Evolutionary conservation across 2,329 filamentous ascomycete species (phyloP), one percentile per base, ranked within the genome.

Genomic region (Exophiala sp.): DNA sequence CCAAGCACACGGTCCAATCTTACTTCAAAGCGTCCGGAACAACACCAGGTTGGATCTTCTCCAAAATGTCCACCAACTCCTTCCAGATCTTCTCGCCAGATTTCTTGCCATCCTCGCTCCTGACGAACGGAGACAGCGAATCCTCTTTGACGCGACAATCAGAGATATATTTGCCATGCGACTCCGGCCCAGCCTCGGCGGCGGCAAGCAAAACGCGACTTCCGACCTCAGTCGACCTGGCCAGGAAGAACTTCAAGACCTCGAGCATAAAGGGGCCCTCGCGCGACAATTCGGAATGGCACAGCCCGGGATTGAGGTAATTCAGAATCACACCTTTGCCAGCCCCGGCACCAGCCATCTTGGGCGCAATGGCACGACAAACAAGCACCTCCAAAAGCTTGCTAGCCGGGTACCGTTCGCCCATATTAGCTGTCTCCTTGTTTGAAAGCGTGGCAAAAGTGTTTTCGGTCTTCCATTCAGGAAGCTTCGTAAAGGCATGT

Each of bases 241-340:
- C 74, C 29, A 73, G 44, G 16, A 70, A 5, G 9, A 65, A 44
- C 19, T 66, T 63, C 29, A 73, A 27, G 8, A 68, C 47, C 40
- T 60, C 27, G 11, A 61, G 44, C 1, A 55, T 32, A 27, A 58
- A 27, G 14, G 45, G 46, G 0, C 43, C 21, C 0, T 77, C 69
- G 1, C 76, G 66, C 4, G 56, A 58, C 1, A 81, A 64, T 19
- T 70, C 64, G 0, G 73, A 73, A 34, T 76, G 67, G 59, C 77
- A 80, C 23, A 75, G 65, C 1, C 77, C 77, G 0, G 78, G 78
- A 48, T 77, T 77, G 16, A 77, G 53, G 52, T 68, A 67, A 58
- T 78, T 80, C 49, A 81, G 57, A 1, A 71, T 70, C 32, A 80
- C 72, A 9, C 64, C 59, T 35, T 62, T 55, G 2, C 62, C 56